Evolutionary conservation across 73 alveolate genomes (phyloP).

Genomic region (Stentor roeselii): DNA sequence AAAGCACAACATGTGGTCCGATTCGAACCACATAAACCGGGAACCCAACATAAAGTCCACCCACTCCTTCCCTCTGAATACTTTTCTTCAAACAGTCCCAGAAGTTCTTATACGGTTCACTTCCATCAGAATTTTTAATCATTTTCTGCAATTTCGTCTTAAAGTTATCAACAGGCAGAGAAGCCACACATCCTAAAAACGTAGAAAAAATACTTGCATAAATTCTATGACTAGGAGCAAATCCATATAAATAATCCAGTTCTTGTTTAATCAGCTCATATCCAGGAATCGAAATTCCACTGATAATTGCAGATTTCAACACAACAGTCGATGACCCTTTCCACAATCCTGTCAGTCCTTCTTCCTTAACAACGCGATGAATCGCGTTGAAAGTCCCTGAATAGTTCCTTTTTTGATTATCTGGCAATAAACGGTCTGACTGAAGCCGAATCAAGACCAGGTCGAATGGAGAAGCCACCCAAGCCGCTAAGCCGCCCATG

Average conservation of each 20-base stretch:
- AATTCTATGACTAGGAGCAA: not conserved
- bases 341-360: constrained; percentile 70
- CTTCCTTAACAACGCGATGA: constrained; percentile 63
- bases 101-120: constrained; percentile 28
- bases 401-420: constrained; percentile 68
- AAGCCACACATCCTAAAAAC: not conserved
- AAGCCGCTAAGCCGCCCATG: constrained; percentile 71
- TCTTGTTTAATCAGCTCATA: constrained; percentile 74
- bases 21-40: constrained; percentile 30
- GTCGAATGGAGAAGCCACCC: constrained; percentile 75
- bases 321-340: constrained; percentile 75
- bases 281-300: constrained; percentile 64
- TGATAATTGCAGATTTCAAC: constrained; percentile 65
- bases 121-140: constrained; percentile 30
- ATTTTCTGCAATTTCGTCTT: constrained; percentile 33
- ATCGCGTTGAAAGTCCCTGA: constrained; percentile 64
- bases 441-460: constrained; percentile 69
- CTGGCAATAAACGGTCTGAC: too few relatives aligned
- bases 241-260: constrained; percentile 34
- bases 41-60: constrained; percentile 31
- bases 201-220: constrained; percentile 1
- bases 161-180: constrained; percentile 39
- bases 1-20: constrained; percentile 32
- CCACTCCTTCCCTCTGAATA: constrained; percentile 11
- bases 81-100: constrained; percentile 33